phyloP scores from a whole-genome alignment of 2,329 filamentous ascomycete species.

The Monilinia laxa region DNA sequence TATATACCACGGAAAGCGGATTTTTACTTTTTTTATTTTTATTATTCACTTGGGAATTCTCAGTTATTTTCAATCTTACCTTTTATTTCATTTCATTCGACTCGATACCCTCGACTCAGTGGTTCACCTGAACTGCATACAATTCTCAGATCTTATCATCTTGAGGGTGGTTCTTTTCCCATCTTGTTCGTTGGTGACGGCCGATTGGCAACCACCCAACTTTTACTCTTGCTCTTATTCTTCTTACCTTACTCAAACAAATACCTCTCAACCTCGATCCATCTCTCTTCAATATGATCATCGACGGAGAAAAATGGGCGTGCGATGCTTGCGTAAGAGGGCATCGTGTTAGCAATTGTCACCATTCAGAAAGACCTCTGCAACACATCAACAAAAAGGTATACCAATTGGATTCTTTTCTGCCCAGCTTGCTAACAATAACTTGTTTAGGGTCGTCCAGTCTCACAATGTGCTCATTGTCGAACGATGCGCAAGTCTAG shows the following conservation, averaged over 20 bases:
- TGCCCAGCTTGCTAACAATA: constrained; percentile 20
- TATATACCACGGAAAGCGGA: constrained; percentile 36
- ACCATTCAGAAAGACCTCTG: constrained; percentile 87
- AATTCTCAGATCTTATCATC: constrained; percentile 32
- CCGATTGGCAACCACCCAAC: constrained; percentile 34
- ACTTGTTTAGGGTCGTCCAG: constrained; percentile 67
- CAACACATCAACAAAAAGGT: constrained; percentile 92
- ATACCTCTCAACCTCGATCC: constrained; percentile 29
- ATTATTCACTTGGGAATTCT: constrained; percentile 16
- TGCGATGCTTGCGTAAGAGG: constrained; percentile 92
- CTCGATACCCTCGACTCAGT: constrained; percentile 41
- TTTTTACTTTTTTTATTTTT: constrained; percentile 24
- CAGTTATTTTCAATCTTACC: constrained; percentile 20
- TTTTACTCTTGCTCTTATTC: constrained; percentile 8
- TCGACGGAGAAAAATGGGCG: constrained; percentile 95
- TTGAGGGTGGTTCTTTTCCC: constrained; percentile 34
- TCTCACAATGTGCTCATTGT: constrained; percentile 97
- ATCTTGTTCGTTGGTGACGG: constrained; percentile 16
- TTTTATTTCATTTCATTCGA: constrained; percentile 30
- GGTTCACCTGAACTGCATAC: constrained; percentile 37
- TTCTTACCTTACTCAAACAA: background rate
- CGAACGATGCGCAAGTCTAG: constrained; percentile 94
- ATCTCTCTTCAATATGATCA: constrained; percentile 60
- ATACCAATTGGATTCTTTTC: constrained; percentile 17
- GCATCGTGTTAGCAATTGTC: constrained; percentile 98